Evolutionary conservation across 768 basidiomycete species (phyloP), one percentile per base, ranked within the genome.

Genomic region (Amanita inopinata): DNA sequence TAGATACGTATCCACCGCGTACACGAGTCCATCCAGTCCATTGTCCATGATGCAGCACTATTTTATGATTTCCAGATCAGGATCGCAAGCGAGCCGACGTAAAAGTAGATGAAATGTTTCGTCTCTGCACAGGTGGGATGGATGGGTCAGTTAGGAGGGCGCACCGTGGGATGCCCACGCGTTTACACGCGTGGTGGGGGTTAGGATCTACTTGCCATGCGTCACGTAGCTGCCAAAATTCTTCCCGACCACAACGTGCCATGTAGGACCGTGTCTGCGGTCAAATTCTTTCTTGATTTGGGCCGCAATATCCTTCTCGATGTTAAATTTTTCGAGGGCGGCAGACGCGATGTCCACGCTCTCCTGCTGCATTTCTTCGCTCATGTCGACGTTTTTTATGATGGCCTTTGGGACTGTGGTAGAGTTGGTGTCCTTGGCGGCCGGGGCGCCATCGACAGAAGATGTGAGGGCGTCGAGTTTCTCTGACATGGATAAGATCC

Each of bases 191-290:
- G 36, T 39, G 35, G 46, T 35, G 51, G 38, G 12, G 14, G 15
- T 25, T 46, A 46, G n/a, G n/a, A 15, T 46, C 41, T 23, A 63
- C 82, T 54, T 52, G 94, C 92, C 93, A 57, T 96, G 93, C 33
- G 93, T 96, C 32, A 97, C 93, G 59, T 93, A 97, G 66, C 87
- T 90, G 38, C 93, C 93, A 77, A 94, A 97, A 70, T 97, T 96
- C 73, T 94, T 97, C 47, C 94, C 94, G 38, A 94, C 94, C 51
- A 98, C 92, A 61, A 92, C 91, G 61, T 98, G 94, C 94, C 94
- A 98, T 53, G 93, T 96, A 44, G 88, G 80, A 18, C 90, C 89
- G 53, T 90, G 82, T 63, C 83, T 71, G 65, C 80, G 73, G 73
- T 98, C 94, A 60, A 93, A 91, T 69, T 96, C 91, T 65, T 92